Conservation (phyloP, 148 eudicot species). For the Rhododendron mucronatum region DNA sequence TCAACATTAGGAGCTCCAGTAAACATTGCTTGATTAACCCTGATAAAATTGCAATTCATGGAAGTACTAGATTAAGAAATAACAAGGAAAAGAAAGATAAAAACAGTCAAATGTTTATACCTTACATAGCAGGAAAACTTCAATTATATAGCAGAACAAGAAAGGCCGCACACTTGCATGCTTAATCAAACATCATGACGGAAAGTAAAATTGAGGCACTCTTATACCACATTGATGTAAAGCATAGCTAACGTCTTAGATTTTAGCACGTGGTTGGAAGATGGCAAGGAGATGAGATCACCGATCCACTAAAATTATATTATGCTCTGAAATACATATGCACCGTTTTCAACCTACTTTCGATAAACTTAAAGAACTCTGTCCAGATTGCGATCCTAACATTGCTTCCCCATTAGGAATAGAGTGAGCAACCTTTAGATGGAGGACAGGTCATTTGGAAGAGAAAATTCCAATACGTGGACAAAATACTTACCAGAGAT, state of each 20-base stretch:
- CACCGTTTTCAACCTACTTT: neutral
- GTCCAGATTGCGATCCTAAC: neutral
- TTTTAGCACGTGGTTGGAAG: neutral
- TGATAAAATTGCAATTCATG: slow-evolving; percentile 21
- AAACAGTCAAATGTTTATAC: neutral
- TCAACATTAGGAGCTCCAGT: slow-evolving; percentile 52
- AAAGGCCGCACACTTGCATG: neutral
- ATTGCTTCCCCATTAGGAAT: neutral
- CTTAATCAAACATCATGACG: neutral
- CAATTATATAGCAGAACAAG: neutral
- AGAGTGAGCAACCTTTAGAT: neutral
- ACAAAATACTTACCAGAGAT: slow-evolving; percentile 67
- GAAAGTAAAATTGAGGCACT: neutral
- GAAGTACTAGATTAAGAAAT: neutral
- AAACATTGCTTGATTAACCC: slow-evolving; percentile 95
- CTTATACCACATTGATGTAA: neutral
- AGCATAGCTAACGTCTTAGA: neutral
- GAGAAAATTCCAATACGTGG: neutral
- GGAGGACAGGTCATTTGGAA: neutral
- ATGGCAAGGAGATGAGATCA: neutral
- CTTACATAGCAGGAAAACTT: neutral
- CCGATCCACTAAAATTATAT: neutral
- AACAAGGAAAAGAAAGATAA: neutral
- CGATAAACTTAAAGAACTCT: neutral
- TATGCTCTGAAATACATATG: neutral